Conservation (phyloP, 1,139 yeast species). For the Wickerhamomyces sp. region DNA sequence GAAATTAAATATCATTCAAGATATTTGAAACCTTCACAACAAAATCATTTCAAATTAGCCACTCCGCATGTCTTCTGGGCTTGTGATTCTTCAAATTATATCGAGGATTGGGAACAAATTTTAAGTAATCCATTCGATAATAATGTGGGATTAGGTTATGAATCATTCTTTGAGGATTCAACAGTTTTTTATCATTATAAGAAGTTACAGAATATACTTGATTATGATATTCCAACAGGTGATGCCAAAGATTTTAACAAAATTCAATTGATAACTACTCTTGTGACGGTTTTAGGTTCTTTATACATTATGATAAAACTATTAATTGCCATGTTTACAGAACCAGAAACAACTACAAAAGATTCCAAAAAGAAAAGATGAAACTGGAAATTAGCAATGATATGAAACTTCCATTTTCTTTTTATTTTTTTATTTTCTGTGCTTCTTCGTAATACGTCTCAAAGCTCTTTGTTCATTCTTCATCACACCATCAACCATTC, state of each 20-base stretch:
- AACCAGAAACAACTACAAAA: neutral
- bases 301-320: slow-evolving; percentile 29
- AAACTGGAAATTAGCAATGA: no score
- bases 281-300: slow-evolving; percentile 27
- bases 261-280: slow-evolving; percentile 29
- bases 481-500: slow-evolving; percentile 98
- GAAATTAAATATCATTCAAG: slow-evolving; percentile 43
- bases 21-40: slow-evolving; percentile 35
- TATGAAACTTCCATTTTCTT: slow-evolving; percentile 1
- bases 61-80: slow-evolving; percentile 44
- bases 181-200: slow-evolving; percentile 35
- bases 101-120: slow-evolving; percentile 20
- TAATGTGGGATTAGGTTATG: slow-evolving; percentile 31
- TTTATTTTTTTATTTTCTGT: slow-evolving; percentile 36
- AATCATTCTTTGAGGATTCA: slow-evolving; percentile 38
- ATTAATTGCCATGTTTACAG: slow-evolving; percentile 5
- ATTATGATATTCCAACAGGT: slow-evolving; percentile 34
- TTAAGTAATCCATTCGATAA: slow-evolving; percentile 31
- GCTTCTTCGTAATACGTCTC: slow-evolving; percentile 82
- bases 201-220: slow-evolving; percentile 4
- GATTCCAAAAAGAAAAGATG: slow-evolving; percentile 1
- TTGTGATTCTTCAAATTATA: slow-evolving; percentile 31
- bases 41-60: slow-evolving; percentile 24
- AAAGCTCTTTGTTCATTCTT: slow-evolving; percentile 96
- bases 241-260: slow-evolving; percentile 22